Base-by-base conservation (phyloP, 2,329 filamentous ascomycete species). In the Paracoccidioides lutzii region DNA sequence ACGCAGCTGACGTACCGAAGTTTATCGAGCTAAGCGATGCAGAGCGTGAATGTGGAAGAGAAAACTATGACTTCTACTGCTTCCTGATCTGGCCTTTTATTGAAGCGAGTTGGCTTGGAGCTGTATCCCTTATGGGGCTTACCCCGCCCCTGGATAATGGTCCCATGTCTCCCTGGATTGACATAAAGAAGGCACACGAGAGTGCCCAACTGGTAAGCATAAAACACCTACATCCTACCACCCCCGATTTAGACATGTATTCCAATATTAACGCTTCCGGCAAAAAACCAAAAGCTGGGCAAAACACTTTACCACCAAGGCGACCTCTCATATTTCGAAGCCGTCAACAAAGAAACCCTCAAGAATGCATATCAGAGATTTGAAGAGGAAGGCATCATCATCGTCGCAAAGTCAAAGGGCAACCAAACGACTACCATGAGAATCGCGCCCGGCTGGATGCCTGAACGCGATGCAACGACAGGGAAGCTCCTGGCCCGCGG, bases 51-150 rank as follows among this genome's bases (percentile, higher is more conserved):
- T 83, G 80, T 5, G 93, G 93, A 1, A 78, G 91, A 41, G 93
- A 98, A 70, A 97, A 96, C 65, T 98, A 87, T 65, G 93, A 98
- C 67, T 98, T 98, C 71, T 97, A 97, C 73, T 97, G 91, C 73
- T 98, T 97, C 77, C 74, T 98, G 22, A 89, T 98, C 60, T 98
- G 93, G 93, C 93, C 93, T 0, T 98, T 98, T 63, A 90, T 97
- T 61, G 93, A 98, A 71, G 87, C 90, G 0, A 85, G 81, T 53
- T 98, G 93, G 93, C 79, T 98, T 1, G 90, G 89, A 9, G 87
- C 90, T 0, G 85, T 97, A 0, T 89, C 87, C 0, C 76, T 97
- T 0, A 85, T 95, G 75, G 90, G 91, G 46, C 78, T 97, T 12
- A 85, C 88, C 0, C 90, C 90, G 1, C 89, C 88, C 3, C 65